Conservation (phyloP, 225 moss, liverwort and hornwort species). For the Physcomitrium patens region DNA sequence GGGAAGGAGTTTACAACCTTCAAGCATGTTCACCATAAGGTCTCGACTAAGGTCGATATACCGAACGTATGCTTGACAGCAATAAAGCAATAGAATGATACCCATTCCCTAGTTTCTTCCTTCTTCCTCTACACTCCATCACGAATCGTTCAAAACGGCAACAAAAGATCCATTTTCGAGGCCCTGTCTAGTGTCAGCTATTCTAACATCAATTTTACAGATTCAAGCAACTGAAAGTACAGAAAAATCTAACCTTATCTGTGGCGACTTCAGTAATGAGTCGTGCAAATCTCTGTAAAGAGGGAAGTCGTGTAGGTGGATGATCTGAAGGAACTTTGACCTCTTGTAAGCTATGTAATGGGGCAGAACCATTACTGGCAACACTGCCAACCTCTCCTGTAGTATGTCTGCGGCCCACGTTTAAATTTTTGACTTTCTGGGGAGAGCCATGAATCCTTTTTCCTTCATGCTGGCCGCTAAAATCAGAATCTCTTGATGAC, state of each 20-base stretch:
- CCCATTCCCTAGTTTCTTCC: no score
- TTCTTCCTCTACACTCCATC: background rate
- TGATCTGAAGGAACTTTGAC: conserved; percentile 79
- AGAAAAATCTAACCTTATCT: conserved; percentile 70
- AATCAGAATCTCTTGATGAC: conserved; percentile 78
- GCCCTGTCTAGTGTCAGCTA: background rate
- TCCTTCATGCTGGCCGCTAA: conserved; percentile 51
- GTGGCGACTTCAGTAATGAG: conserved; percentile 77
- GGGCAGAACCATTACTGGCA: conserved; percentile 53
- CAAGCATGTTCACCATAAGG: no score
- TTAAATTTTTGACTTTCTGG: conserved; percentile 60
- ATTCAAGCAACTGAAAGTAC: background rate
- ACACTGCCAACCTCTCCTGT: conserved; percentile 54
- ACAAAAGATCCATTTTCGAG: background rate
- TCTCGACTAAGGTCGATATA: background rate
- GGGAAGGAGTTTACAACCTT: background rate
- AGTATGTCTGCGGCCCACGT: conserved; percentile 35
- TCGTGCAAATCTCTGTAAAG: conserved; percentile 75
- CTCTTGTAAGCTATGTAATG: conserved; percentile 58
- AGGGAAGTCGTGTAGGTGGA: conserved; percentile 86
- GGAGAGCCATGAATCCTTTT: conserved; percentile 55
- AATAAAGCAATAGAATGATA: conserved; percentile 1
- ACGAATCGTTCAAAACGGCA: background rate
- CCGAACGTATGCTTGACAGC: background rate
- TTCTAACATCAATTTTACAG: background rate